A percentile compares a stretch with the other conserved stretches of the same genome.
phyloP scores from a whole-genome alignment of 2,329 filamentous ascomycete species.

The Chlorencoelia australis region DNA sequence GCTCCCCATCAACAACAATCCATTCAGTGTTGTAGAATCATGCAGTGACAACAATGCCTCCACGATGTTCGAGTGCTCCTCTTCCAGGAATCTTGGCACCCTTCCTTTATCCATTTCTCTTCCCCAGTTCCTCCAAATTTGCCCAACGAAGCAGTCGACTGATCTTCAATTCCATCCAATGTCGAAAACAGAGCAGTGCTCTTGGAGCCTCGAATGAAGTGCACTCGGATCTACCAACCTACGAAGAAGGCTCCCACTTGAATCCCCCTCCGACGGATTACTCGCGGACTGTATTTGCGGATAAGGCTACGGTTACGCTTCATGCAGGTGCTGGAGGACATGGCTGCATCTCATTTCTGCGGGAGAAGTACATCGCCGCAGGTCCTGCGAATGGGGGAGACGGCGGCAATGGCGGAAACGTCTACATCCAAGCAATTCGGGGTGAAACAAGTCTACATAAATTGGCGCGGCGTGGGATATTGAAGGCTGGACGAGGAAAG shows the following conservation, averaged over 20 bases:
- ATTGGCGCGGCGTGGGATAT: conserved; percentile 63
- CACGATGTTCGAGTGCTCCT: conserved; percentile 21
- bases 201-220: conserved; percentile 3
- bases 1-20: too few species aligned
- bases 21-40: too few species aligned
- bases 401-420: conserved; percentile 79
- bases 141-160: conserved; percentile 5
- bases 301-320: conserved; percentile 70
- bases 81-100: conserved; percentile 24
- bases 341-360: conserved; percentile 87
- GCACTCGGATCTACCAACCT: conserved; percentile 6
- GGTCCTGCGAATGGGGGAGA: conserved; percentile 93
- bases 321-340: conserved; percentile 76
- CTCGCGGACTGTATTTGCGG: conserved; percentile 70
- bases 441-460: conserved; percentile 93
- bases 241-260: conserved; percentile 42
- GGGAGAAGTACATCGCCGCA: conserved; percentile 80
- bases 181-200: conserved; percentile 15
- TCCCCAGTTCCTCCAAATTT: conserved; percentile 8
- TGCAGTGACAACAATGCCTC: too few species aligned
- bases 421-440: conserved; percentile 88
- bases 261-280: conserved; percentile 82
- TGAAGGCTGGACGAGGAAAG: conserved; percentile 66
- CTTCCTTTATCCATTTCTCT: conserved; percentile 26
- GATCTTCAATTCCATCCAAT: conserved; percentile 8